Evolutionary conservation across 768 basidiomycete species (phyloP).

Genomic region (Kwoniella dejecticola): DNA sequence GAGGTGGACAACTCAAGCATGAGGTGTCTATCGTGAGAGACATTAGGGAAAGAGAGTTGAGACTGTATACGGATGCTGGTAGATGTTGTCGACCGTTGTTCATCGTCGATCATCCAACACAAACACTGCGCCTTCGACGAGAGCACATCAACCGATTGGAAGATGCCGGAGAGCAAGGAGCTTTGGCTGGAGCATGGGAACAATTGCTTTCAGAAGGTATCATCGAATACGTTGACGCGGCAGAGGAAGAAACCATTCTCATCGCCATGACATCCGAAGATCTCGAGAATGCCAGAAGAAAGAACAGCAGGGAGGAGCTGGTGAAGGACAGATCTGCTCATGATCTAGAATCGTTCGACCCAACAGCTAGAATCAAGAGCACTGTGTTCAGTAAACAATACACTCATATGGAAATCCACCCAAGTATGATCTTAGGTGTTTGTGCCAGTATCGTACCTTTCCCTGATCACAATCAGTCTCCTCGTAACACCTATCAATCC

Average conservation of each 20-base stretch:
- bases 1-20: conserved; percentile 91
- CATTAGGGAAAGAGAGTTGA: conserved; percentile 90
- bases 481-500: conserved; percentile 98
- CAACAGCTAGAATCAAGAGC: conserved; percentile 83
- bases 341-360: conserved; percentile 63
- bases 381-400: conserved; percentile 83
- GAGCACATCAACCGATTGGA: conserved; percentile 74
- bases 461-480: conserved; percentile 98
- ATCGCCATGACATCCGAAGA: conserved; percentile 99
- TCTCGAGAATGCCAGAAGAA: conserved; percentile 72
- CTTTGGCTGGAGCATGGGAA: conserved; percentile 66
- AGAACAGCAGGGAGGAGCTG: conserved; percentile 47
- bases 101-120: conserved; percentile 79
- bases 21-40: conserved; percentile 98
- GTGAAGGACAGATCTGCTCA: conserved; percentile 56
- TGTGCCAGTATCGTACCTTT: conserved; percentile 98
- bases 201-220: conserved; percentile 89
- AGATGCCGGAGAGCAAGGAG: conserved; percentile 63
- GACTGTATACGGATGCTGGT: conserved; percentile 94
- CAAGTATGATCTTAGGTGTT: conserved; percentile 93
- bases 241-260: conserved; percentile 99
- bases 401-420: conserved; percentile 97
- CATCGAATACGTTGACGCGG: conserved; percentile 97
- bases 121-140: conserved; percentile 78
- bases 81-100: conserved; percentile 96